These are phyloP conservation scores for Catunica adiposa DNA, from an alignment of 2,329 filamentous ascomycete species.

Conservation along the genomic window DNA sequence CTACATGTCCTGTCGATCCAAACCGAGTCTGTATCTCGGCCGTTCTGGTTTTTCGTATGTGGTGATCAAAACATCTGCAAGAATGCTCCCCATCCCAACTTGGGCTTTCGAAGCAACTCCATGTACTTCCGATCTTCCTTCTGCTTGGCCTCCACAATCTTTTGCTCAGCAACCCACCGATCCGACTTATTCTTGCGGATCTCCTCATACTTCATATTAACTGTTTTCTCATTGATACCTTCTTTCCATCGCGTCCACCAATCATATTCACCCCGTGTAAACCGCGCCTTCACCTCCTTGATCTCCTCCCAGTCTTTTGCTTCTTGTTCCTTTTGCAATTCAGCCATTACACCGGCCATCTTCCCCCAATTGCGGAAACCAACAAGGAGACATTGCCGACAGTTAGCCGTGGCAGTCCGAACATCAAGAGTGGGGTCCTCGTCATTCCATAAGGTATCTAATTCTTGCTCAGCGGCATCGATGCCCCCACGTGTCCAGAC, in stretches of 20 bases:
- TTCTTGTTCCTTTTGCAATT: conserved; percentile 37
- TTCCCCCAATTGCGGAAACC: conserved; percentile 67
- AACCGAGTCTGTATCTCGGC: neutral
- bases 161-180: conserved; percentile 34
- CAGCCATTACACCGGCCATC: conserved; percentile 41
- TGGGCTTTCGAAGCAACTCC: conserved; percentile 29
- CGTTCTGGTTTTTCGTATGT: neutral
- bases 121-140: conserved; percentile 33
- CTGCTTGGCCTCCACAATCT: conserved; percentile 18
- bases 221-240: conserved; percentile 27
- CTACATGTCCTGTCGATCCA: neutral
- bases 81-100: conserved; percentile 21
- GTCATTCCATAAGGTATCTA: conserved; percentile 24
- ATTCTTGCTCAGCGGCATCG: conserved; percentile 56
- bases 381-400: conserved; percentile 59
- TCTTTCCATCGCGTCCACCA: conserved; percentile 15
- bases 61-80: conserved; percentile 18
- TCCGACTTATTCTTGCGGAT: conserved; percentile 38
- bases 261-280: conserved; percentile 12
- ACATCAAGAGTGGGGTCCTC: conserved; percentile 15
- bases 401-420: conserved; percentile 33
- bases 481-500: conserved; percentile 84
- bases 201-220: conserved; percentile 18
- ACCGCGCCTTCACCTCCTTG: conserved; percentile 19
- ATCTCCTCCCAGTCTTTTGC: conserved; percentile 23